phyloP scores from a whole-genome alignment of 139 green algal genomes.

The Desmodesmus armatus region DNA sequence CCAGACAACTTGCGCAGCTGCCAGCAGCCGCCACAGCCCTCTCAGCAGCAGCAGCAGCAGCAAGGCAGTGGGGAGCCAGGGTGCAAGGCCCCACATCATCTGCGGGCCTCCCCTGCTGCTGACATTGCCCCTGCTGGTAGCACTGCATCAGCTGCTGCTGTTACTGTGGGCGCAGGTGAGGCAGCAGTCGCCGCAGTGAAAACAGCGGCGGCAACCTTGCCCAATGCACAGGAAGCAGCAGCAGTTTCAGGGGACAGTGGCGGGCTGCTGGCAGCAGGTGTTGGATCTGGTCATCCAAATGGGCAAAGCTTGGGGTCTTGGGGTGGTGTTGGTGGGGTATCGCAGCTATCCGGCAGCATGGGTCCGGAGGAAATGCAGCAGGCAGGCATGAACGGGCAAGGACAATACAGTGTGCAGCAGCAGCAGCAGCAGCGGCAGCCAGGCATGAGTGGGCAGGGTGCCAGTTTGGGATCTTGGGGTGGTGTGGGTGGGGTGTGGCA shows the following conservation, averaged over 20 bases:
- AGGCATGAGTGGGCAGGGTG: too few species aligned
- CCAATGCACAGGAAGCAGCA: neutral
- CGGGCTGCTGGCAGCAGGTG: too few species aligned
- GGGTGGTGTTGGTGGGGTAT: neutral
- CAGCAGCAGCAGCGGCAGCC: conserved; percentile 7
- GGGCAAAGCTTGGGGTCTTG: too few species aligned
- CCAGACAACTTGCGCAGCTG: too few species aligned
- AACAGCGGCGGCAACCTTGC: neutral
- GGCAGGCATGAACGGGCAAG: neutral
- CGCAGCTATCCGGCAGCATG: too few species aligned
- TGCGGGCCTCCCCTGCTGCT: neutral
- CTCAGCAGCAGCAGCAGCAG: neutral
- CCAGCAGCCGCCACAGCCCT: neutral
- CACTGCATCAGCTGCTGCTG: neutral
- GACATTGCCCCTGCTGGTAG: neutral
- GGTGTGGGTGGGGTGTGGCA: too few species aligned
- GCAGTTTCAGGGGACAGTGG: neutral
- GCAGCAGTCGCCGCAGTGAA: neutral
- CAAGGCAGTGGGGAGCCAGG: neutral
- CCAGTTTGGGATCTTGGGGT: too few species aligned
- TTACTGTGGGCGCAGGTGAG: neutral
- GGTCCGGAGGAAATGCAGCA: too few species aligned
- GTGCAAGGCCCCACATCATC: neutral
- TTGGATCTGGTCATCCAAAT: neutral
- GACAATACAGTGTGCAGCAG: conserved; percentile 12